Base-by-base conservation (phyloP, 208 protist genomes). In the Leishmania aethiopica region DNA sequence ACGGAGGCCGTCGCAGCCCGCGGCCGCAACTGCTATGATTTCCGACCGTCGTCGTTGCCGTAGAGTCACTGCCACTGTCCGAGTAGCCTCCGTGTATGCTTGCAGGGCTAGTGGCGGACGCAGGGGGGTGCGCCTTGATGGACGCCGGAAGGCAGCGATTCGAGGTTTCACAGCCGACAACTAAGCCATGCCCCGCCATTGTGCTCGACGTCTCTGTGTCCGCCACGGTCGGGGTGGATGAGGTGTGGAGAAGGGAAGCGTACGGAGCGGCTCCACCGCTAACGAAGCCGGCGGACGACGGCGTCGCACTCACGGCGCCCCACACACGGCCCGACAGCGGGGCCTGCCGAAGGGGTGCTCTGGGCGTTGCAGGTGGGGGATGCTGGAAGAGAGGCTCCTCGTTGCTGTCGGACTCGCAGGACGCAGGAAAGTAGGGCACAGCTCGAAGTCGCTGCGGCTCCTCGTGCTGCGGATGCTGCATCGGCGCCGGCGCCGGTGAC, bases 381-480 rank as follows among this genome's bases (percentile, higher is more conserved):
- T 75, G 71, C 37, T 82, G 83, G 40, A 86, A 79, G 47, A 87
- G 67, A 64, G 70, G 74, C 59, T 86, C 66, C 28, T 84, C 84
- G 76, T 90, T 81, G 67, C 84, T 86, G 84, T 84, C 79, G 42
- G 82, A 82, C 73, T 81, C 82, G 69, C 72, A 77, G 47, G 62
- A 47, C 19, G 19, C 55, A 67, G 74, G 57, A 47, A n/a, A 47
- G 55, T 67, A 25, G 7, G 35, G 53, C 0, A 35, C 55, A 47
- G 74, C 22, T 17, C 15, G 17, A 32, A 13, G 17, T 6, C 11
- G 10, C 73, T n/a, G 73, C 51, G 7, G 19, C 1, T 40, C 51
- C 32, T 77, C 51, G 32, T 28, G 47, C 51, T 77, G 73, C 13
- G 51, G 55, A 37, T 69, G 57, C 55, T 78, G 53, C 40, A 35